These are phyloP conservation scores for Mortierella sp. DNA, from an alignment of 371 early-diverging fungal species.

Conservation along the genomic window DNA sequence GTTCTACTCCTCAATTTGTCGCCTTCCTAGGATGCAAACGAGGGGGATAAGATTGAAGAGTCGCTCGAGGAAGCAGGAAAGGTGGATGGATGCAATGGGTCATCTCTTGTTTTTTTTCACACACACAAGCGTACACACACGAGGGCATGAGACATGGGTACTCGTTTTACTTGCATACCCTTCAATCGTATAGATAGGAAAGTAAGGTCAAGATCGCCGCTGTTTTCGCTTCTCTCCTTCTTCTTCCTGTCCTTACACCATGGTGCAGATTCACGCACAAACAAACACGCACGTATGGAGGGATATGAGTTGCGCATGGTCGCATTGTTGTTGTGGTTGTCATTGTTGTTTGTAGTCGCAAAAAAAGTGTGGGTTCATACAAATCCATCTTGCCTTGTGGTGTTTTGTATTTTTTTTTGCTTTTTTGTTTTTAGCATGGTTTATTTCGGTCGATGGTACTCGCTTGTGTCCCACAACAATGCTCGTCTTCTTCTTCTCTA, in stretches of 20 bases:
- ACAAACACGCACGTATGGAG: not conserved
- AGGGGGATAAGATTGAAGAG: not conserved
- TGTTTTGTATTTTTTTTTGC: not conserved
- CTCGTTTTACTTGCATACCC: not conserved
- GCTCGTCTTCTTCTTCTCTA: not conserved
- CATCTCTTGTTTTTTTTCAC: not conserved
- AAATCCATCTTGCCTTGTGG: not conserved
- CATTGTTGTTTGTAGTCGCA: not conserved
- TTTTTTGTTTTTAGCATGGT: not conserved
- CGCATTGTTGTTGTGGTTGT: not conserved
- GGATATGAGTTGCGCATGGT: not conserved
- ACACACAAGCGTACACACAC: not conserved
- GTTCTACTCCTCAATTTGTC: too few species aligned
- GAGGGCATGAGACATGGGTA: not conserved
- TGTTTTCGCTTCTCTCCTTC: not conserved
- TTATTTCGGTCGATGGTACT: not conserved
- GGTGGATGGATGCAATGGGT: not conserved
- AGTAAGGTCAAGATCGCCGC: slow-evolving; percentile 1
- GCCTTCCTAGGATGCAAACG: too few species aligned
- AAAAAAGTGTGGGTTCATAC: not conserved
- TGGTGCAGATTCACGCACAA: not conserved
- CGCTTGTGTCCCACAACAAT: not conserved
- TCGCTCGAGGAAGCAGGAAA: not conserved
- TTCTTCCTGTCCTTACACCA: not conserved
- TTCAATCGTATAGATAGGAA: not conserved